Conservation (phyloP, 2,329 filamentous ascomycete genomes). For the Ciborinia camelliae region DNA sequence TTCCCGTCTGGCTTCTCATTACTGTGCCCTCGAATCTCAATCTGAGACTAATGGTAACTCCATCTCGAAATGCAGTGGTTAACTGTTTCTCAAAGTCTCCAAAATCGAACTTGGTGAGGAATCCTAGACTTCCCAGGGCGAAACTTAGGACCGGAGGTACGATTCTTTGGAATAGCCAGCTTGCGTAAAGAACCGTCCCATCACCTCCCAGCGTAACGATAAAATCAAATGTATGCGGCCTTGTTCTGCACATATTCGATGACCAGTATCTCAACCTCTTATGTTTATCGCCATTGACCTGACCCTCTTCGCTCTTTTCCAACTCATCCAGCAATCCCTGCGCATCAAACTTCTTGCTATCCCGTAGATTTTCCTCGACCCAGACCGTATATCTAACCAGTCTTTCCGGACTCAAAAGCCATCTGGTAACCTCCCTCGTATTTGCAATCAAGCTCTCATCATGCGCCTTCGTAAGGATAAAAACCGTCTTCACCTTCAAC, state of each 20-base stretch:
- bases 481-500: slow-evolving; percentile 77
- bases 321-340: slow-evolving; percentile 63
- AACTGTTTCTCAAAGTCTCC: slow-evolving; percentile 67
- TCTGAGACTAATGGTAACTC: slow-evolving; percentile 82
- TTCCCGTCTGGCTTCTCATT: slow-evolving; percentile 69
- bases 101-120: slow-evolving; percentile 96
- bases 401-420: slow-evolving; percentile 72
- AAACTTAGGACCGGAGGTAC: slow-evolving; percentile 94
- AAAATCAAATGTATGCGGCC: slow-evolving; percentile 89
- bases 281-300: slow-evolving; percentile 34
- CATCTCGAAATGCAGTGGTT: slow-evolving; percentile 69
- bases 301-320: slow-evolving; percentile 44
- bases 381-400: slow-evolving; percentile 72
- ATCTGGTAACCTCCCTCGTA: slow-evolving; percentile 72
- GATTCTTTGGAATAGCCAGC: slow-evolving; percentile 93
- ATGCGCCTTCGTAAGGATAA: slow-evolving; percentile 88
- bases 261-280: slow-evolving; percentile 76
- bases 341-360: slow-evolving; percentile 70
- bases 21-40: slow-evolving; percentile 90
- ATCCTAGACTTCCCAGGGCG: slow-evolving; percentile 84
- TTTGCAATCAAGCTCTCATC: slow-evolving; percentile 75
- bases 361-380: slow-evolving; percentile 71
- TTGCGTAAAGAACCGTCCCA: slow-evolving; percentile 94
- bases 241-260: slow-evolving; percentile 68
- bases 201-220: slow-evolving; percentile 89